Evolutionary conservation across 768 basidiomycete species (phyloP).

Genomic region (Thelephora aurantiotincta): DNA sequence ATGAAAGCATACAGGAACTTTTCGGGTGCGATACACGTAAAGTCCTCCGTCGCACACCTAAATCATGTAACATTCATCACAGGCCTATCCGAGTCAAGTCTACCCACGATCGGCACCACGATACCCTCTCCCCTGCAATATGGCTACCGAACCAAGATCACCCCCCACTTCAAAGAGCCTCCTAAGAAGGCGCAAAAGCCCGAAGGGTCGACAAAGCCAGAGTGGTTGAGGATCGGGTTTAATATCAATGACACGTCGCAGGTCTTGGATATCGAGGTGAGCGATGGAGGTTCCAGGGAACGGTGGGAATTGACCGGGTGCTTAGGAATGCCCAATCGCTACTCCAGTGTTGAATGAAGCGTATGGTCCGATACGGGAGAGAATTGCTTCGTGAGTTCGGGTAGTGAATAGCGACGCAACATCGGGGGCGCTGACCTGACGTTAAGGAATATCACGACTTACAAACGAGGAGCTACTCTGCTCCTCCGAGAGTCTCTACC

Average conservation of each 20-base stretch:
- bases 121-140: constrained; percentile 85
- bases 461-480: constrained; percentile 81
- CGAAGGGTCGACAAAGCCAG: constrained; percentile 24
- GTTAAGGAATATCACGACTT: constrained; percentile 62
- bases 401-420: background rate
- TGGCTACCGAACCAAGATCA: constrained; percentile 91
- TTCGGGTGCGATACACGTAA: constrained; percentile 29
- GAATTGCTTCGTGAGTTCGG: constrained; percentile 48
- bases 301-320: background rate
- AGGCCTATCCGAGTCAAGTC: constrained; percentile 39
- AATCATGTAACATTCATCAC: background rate
- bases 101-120: constrained; percentile 61
- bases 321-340: constrained; percentile 87
- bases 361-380: constrained; percentile 41
- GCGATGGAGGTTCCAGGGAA: background rate
- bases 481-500: constrained; percentile 77
- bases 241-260: constrained; percentile 60
- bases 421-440: background rate
- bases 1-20: constrained; percentile 73
- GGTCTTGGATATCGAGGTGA: constrained; percentile 85
- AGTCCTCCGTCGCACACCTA: background rate
- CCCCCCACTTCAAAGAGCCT: constrained; percentile 87
- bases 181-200: constrained; percentile 22
- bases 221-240: constrained; percentile 83
- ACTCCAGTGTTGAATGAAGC: constrained; percentile 67